These are phyloP conservation scores for Boechera divaricarpa DNA, from an alignment of 345 rosid genomes.

Conservation along the genomic window DNA sequence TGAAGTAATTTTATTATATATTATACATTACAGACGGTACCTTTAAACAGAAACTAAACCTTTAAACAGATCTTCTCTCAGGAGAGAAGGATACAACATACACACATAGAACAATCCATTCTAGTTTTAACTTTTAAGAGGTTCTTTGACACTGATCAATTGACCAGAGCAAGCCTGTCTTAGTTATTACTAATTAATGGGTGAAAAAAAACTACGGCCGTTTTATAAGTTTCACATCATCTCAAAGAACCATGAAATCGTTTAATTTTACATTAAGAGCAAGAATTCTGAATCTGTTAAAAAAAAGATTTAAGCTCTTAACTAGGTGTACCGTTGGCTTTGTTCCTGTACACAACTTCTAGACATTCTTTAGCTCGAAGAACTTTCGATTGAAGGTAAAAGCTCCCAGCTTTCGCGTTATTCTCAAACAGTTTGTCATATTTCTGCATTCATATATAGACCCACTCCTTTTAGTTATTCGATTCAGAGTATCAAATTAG, in stretches of 20 bases:
- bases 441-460: slow-evolving; percentile 54
- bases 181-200: slow-evolving; percentile 24
- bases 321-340: slow-evolving; percentile 57
- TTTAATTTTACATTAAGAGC: slow-evolving; percentile 36
- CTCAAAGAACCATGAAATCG: slow-evolving; percentile 21
- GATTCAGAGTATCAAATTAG: background rate
- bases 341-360: slow-evolving; percentile 56
- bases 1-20: background rate
- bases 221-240: slow-evolving; percentile 27
- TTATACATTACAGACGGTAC: slow-evolving; percentile 18
- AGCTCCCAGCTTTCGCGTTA: slow-evolving; percentile 83
- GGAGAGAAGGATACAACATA: slow-evolving; percentile 14
- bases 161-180: slow-evolving; percentile 23
- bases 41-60: background rate
- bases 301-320: slow-evolving; percentile 25
- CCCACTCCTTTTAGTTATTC: slow-evolving; percentile 37
- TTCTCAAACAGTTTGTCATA: slow-evolving; percentile 76
- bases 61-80: background rate
- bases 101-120: slow-evolving; percentile 19
- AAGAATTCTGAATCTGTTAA: slow-evolving; percentile 14
- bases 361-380: slow-evolving; percentile 91
- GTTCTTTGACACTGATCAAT: slow-evolving; percentile 11
- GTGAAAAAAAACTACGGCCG: slow-evolving; percentile 15
- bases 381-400: slow-evolving; percentile 95
- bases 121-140: background rate